Evolutionary conservation across 2,329 filamentous ascomycete genomes (phyloP), one percentile per base, ranked within the genome.

Genomic region (Beauveria brongniartii): DNA sequence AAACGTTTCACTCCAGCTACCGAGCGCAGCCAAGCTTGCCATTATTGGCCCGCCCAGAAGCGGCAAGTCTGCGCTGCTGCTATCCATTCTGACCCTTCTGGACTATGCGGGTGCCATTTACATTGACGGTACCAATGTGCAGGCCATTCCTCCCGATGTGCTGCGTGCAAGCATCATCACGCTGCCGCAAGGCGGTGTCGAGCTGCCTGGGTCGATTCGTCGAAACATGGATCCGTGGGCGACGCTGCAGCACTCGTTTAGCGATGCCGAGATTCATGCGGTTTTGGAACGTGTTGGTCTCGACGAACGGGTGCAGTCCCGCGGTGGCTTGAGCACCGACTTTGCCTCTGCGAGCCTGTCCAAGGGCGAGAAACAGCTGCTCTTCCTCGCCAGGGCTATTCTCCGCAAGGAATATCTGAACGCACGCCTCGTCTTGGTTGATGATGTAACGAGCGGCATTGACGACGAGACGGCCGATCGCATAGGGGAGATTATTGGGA

Each of bases 1-100:
- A 10, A 55, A 67, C 9, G 40, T 74, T 3, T 64, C 64, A 10
- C 61, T 74, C 14, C 66, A 65, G 9, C 67, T 74, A 54, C 9
- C 66, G 71, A 56, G 22, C 3, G 16, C 8, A 24, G 16, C 41
- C 24, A 73, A 72, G 58, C 64, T 74, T 14, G 73, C 68, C 16
- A 66, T 76, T n/a, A 71, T 72, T 43, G 73, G 74, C 5, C 66
- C 73, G 3, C 73, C 72, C 1, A 73, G 71, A 20, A 65, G 64
- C 54, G 67, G 67, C 14, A 69, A 68, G 50, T 66, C 64, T 50
- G 67, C 67, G 9, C 57, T 68, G 2, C 41, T 68, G 37, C 62
- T 65, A 18, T 61, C 66, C 14, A 37, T 67, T 1, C 43, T 63
- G 24, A 54, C 53, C 8, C 41, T 65, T n/a, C 52, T 65, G 1